Conservation (phyloP, 768 basidiomycete species). For the Omphalotus guepiniiformis region DNA sequence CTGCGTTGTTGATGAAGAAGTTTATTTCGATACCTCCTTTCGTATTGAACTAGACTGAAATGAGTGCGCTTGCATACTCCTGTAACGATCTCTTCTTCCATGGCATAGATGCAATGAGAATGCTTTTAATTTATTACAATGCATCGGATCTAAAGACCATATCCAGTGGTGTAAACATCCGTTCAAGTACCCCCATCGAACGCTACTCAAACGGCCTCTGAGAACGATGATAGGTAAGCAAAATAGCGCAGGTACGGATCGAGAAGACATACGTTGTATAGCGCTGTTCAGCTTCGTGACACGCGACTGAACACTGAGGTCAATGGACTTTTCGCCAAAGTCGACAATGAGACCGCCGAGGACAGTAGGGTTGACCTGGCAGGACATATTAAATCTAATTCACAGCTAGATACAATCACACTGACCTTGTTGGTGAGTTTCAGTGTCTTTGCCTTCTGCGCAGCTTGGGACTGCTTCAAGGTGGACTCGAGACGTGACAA, state of each 20-base stretch:
- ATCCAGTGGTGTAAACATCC: neutral
- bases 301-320: slow-evolving; percentile 89
- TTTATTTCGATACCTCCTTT: slow-evolving; percentile 13
- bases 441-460: slow-evolving; percentile 80
- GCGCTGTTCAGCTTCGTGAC: slow-evolving; percentile 93
- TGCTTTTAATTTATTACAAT: neutral
- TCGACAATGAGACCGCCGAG: slow-evolving; percentile 93
- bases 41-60: slow-evolving; percentile 7
- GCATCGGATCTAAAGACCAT: neutral
- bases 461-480: slow-evolving; percentile 83
- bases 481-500: slow-evolving; percentile 76
- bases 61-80: neutral
- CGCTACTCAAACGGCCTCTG: slow-evolving; percentile 36
- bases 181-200: neutral
- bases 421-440: slow-evolving; percentile 90
- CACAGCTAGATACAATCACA: slow-evolving; percentile 10
- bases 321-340: slow-evolving; percentile 97
- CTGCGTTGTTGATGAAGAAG: too few species aligned
- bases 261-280: slow-evolving; percentile 62
- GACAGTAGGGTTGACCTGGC: slow-evolving; percentile 85
- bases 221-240: neutral
- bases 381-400: neutral
- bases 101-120: too few species aligned
- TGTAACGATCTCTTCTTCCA: neutral
- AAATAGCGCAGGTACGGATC: slow-evolving; percentile 1